These are phyloP conservation scores for Apophysomyces variabilis DNA, from an alignment of 371 early-diverging fungal genomes.

Conservation along the genomic window DNA sequence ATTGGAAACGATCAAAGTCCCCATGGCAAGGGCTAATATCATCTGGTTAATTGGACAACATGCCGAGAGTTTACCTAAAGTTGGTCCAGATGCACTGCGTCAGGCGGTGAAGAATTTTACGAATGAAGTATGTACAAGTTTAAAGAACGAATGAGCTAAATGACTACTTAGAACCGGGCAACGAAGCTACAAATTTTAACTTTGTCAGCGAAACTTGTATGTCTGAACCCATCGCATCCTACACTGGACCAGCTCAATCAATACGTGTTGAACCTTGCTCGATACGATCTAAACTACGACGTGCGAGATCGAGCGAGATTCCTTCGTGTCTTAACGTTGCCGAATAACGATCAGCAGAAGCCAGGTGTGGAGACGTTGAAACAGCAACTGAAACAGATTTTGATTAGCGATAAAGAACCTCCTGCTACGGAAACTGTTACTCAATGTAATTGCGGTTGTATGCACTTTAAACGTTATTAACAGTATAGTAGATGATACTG, in stretches of 20 bases:
- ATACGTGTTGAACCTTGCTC: constrained; percentile 83
- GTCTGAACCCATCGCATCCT: constrained; percentile 49
- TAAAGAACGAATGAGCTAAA: neutral
- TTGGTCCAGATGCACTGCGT: constrained; percentile 87
- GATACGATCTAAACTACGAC: constrained; percentile 88
- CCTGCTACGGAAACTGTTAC: constrained; percentile 48
- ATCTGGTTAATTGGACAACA: constrained; percentile 89
- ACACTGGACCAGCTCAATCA: constrained; percentile 63
- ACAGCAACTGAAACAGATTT: constrained; percentile 49
- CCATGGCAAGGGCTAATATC: constrained; percentile 75
- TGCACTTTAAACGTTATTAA: neutral
- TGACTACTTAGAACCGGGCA: constrained; percentile 45
- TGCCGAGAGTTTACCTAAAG: constrained; percentile 53
- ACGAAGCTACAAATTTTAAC: constrained; percentile 85
- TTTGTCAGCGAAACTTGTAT: constrained; percentile 74
- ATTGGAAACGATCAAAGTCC: constrained; percentile 69
- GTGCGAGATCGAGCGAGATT: constrained; percentile 91
- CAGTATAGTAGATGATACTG: constrained; percentile 46
- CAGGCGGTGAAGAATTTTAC: constrained; percentile 74
- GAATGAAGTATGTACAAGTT: constrained; percentile 54
- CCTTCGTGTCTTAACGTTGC: constrained; percentile 73
- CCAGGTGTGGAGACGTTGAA: constrained; percentile 46
- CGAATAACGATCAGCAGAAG: constrained; percentile 37
- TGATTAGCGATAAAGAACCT: constrained; percentile 57
- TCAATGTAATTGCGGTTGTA: constrained; percentile 24